Base-by-base conservation (phyloP, 2,329 filamentous ascomycete genomes). In the Nannizziopsis arthrosporioides region DNA sequence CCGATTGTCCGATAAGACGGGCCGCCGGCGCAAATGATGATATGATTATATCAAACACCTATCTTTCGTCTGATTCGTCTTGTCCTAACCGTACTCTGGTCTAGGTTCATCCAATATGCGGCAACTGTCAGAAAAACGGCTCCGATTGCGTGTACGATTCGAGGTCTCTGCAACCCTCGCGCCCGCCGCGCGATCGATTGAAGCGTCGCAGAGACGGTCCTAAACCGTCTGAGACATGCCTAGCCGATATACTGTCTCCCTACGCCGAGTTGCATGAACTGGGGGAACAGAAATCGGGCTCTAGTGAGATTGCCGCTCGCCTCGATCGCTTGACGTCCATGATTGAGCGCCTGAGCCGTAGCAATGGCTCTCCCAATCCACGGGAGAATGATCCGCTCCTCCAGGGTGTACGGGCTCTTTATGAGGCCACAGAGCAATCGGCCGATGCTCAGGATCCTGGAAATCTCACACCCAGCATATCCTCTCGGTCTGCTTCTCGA, bases 71-170 rank as follows among this genome's bases (percentile, higher is more conserved):
- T 27, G 22, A 27, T 27, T 27, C 22, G 22, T 36, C 30, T 37
- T 42, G 27, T 42, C 17, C 12, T 19, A 12, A 38, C 10, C 14
- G 8, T 2, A 12, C 8, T 19, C 7, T n/a, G 9, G 15, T 39
- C 1, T 45, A 69, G 67, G 61, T 64, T 22, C 69, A 70, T 54
- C 70, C 70, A 5, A 55, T 67, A 11, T 72, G 70, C 54, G 66
- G 67, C 22, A 70, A 68, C 44, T 72, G 70, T 51, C 51, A 56
- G 48, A 72, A 71, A 50, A 69, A 65, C 38, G 62, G 62, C 17
- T 62, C 64, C 49, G 58, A 68, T 49, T 72, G 70, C 52, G 48
- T 65, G 5, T 72, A 71, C 54, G 64, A 68, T 31, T 43, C 50
- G n/a, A 41, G 44, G 10, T 49, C 53, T n/a, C 36, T 51, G 10